Conservation (phyloP, 2,329 filamentous ascomycete species). For the Dactylellina sp. region DNA sequence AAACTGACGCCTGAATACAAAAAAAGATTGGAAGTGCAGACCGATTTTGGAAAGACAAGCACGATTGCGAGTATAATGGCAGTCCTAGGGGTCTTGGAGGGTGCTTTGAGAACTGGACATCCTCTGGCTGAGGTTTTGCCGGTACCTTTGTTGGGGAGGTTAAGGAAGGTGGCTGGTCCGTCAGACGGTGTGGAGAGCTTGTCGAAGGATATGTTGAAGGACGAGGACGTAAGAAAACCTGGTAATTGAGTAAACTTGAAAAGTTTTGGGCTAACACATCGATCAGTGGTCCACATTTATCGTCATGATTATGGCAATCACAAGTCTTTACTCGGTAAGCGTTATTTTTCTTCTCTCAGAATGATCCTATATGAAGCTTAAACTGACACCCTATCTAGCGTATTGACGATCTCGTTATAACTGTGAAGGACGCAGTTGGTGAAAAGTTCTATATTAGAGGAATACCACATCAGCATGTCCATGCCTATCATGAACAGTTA, state of each 20-base stretch:
- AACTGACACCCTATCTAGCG: slow-evolving; percentile 24
- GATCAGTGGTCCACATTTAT: slow-evolving; percentile 48
- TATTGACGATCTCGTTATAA: slow-evolving; percentile 55
- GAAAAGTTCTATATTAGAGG: slow-evolving; percentile 42
- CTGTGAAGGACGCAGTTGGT: slow-evolving; percentile 45
- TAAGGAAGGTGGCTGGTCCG: slow-evolving; percentile 42
- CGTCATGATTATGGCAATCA: slow-evolving; percentile 42
- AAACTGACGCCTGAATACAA: slow-evolving; percentile 64
- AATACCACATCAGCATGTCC: slow-evolving; percentile 23
- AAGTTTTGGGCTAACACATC: slow-evolving; percentile 8
- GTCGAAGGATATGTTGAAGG: slow-evolving; percentile 44
- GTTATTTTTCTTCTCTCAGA: not conserved
- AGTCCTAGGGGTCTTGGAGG: slow-evolving; percentile 66
- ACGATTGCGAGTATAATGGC: slow-evolving; percentile 69
- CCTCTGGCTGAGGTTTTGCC: slow-evolving; percentile 67
- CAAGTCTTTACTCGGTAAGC: slow-evolving; percentile 52
- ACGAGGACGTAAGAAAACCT: slow-evolving; percentile 31
- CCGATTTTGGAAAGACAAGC: slow-evolving; percentile 65
- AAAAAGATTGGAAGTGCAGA: slow-evolving; percentile 63
- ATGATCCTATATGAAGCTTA: not conserved
- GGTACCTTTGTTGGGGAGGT: slow-evolving; percentile 65
- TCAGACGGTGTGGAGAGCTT: slow-evolving; percentile 37
- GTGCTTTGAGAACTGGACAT: slow-evolving; percentile 67
- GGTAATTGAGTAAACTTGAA: not conserved
- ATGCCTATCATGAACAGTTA: slow-evolving; percentile 5